These are phyloP conservation scores for Aspergillus hancockii DNA, from an alignment of 495 filamentous ascomycete species.

Conservation along the genomic window DNA sequence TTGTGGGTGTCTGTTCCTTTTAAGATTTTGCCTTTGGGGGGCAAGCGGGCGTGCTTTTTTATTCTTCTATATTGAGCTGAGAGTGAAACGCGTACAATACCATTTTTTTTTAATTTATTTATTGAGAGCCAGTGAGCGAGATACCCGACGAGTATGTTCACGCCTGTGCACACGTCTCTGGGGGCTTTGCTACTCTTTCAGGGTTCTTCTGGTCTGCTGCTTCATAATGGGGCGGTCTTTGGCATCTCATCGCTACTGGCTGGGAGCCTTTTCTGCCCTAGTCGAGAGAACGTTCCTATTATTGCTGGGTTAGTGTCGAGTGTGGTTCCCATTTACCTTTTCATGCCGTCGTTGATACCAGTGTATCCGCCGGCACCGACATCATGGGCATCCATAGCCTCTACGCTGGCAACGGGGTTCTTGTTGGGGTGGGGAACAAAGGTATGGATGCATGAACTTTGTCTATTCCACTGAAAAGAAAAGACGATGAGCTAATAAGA, in stretches of 20 bases:
- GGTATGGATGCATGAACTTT: no score
- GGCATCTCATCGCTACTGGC: conserved; percentile 56
- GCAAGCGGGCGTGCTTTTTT: not conserved
- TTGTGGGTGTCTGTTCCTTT: not conserved
- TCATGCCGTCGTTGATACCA: conserved; percentile 49
- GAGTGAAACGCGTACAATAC: no score
- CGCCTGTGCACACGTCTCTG: conserved; percentile 55
- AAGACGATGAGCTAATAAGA: conserved; percentile 9
- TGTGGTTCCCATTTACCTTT: conserved; percentile 37
- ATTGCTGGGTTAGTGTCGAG: conserved; percentile 50
- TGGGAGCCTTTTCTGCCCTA: conserved; percentile 37
- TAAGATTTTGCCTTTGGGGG: not conserved
- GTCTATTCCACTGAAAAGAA: no score
- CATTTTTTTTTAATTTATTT: no score
- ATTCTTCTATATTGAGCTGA: not conserved
- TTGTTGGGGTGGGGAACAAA: conserved; percentile 60
- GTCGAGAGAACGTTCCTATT: conserved; percentile 46
- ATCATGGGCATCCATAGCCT: conserved; percentile 33
- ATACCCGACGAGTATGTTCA: conserved; percentile 49
- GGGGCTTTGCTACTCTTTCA: conserved; percentile 58
- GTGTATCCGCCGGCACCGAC: conserved; percentile 34
- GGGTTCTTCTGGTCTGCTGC: conserved; percentile 52
- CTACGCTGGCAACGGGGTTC: conserved; percentile 45
- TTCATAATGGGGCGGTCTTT: conserved; percentile 54
- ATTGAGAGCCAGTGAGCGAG: no score